Evolutionary conservation across 139 green algal species (phyloP), one percentile per base, ranked within the genome.

Genomic region (Edaphochlamys debaryana): DNA sequence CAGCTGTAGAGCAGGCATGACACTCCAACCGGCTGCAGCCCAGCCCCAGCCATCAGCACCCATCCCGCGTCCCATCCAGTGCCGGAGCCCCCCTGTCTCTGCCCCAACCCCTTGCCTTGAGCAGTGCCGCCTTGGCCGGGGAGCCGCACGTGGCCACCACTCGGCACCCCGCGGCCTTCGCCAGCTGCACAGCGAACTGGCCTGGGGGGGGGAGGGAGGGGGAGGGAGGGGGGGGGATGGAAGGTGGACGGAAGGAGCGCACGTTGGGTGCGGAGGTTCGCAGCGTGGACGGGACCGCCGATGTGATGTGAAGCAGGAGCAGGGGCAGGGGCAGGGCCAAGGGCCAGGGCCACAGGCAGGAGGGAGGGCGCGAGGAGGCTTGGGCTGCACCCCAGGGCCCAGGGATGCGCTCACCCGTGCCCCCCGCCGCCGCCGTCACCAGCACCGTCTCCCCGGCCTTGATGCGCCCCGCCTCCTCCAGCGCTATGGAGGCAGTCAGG

Each of bases 131-230:
- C 90, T 99, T 99, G 50, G 89, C 89, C 27, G 69, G 62, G 19
- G 87, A 85, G 40, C 95, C 92, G 84, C 95, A 98, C 32, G 95
- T 98, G 38, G 91, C 97, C 30, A 99, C 87, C 54, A 99, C 96
- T 25, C 87, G 83, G 89, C 92, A 95, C 25, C 96, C 96, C 17
- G 91, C 90, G 17, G 93, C 69, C 90, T 96, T 96, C 29, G 94
- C 95, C 69, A 99, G 91, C 93, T 99, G 96, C 50, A 98, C 96
- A 20, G 93, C 95, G 90, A 99, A 98, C 87, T 99, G 96, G 37
- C 87, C 87, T 82, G 67, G 0, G 40, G 66, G 34, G 36, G 36
- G 34, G 36, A 71, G 34, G 66, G 30, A 29, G 15, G 36, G 36
- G 66, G 66, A 25, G 66, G 66, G 36, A 36, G 36, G 17, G 66